Percentiles rank a stretch among this genome's conserved stretches.
These are phyloP conservation scores for Dalbergia cochinchinensis DNA, from an alignment of 306 rosid species.

Conservation along the genomic window DNA sequence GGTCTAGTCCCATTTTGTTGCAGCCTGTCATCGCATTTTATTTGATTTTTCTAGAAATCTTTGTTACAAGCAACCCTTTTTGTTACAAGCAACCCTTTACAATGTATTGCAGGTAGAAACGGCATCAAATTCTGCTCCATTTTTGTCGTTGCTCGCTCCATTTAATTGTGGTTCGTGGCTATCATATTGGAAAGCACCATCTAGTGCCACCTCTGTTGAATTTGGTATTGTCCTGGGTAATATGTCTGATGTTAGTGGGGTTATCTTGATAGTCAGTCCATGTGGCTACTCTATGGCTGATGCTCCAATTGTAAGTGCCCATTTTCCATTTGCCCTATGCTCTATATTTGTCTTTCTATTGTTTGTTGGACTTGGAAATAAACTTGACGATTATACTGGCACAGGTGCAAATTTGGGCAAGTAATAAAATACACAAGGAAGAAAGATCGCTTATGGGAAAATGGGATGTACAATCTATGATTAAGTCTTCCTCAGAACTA, in stretches of 20 bases:
- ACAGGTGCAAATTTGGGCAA: conserved; percentile 98
- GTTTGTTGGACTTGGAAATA: conserved; percentile 41
- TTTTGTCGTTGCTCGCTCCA: conserved; percentile 88
- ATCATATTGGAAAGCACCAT: conserved; percentile 97
- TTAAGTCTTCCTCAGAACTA: conserved; percentile 70
- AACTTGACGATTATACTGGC: conserved; percentile 42
- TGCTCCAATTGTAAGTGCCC: conserved; percentile 78
- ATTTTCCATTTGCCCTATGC: conserved; percentile 42
- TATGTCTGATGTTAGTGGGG: conserved; percentile 94
- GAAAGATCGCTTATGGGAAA: conserved; percentile 94
- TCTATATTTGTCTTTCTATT: conserved; percentile 35
- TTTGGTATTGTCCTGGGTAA: conserved; percentile 78
- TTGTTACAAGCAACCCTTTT: conserved; percentile 38
- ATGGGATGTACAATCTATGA: conserved; percentile 92
- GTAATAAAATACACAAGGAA: conserved; percentile 90
- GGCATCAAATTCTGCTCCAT: conserved; percentile 81
- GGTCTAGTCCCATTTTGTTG: conserved; percentile 33
- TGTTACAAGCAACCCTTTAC: conserved; percentile 38
- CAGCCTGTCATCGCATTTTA: background rate
- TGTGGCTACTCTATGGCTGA: conserved; percentile 95
- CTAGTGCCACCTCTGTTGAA: conserved; percentile 73
- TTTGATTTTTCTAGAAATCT: background rate
- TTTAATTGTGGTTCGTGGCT: conserved; percentile 63
- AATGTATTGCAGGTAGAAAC: conserved; percentile 80
- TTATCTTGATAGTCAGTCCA: conserved; percentile 81